Conservation (phyloP, 2,329 filamentous ascomycete genomes). For the Boeremia lycopersici region DNA sequence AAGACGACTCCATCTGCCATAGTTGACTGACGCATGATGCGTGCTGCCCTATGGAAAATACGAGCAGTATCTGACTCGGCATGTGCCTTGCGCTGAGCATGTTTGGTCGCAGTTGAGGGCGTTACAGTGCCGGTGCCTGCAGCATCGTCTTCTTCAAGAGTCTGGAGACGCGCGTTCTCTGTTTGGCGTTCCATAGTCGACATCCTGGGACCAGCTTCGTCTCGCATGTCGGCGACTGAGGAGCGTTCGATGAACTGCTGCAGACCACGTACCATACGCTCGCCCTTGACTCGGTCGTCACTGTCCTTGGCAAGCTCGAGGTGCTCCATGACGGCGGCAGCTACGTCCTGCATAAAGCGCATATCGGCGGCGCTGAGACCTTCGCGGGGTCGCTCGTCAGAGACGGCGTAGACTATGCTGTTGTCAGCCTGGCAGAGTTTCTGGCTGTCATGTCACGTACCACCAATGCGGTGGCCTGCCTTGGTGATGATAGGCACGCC, state of each 20-base stretch:
- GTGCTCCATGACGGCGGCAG: constrained; percentile 41
- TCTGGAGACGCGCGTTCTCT: constrained; percentile 40
- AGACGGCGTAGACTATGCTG: constrained; percentile 33
- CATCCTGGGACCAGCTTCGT: constrained; percentile 19
- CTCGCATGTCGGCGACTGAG: constrained; percentile 28
- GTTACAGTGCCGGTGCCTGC: constrained; percentile 6
- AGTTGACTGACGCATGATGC: constrained; percentile 42
- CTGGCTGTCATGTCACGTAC: not conserved
- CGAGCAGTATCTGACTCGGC: constrained; percentile 30
- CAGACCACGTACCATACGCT: constrained; percentile 43
- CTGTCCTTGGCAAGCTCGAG: constrained; percentile 38
- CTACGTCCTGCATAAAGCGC: constrained; percentile 40
- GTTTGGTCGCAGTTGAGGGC: constrained; percentile 16
- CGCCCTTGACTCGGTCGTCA: constrained; percentile 33
- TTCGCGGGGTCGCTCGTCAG: constrained; percentile 37
- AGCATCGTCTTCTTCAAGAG: constrained; percentile 30
- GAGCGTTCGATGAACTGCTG: constrained; percentile 43
- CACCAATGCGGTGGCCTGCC: constrained; percentile 38
- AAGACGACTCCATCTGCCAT: constrained; percentile 44
- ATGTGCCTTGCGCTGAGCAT: constrained; percentile 31
- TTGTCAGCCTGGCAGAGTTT: not conserved
- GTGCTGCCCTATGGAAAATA: constrained; percentile 45
- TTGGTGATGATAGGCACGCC: constrained; percentile 40
- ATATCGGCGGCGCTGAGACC: constrained; percentile 32
- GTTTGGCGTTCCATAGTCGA: constrained; percentile 43